phyloP scores from a whole-genome alignment of 2,329 filamentous ascomycete genomes.

The Fusarium burgessii region DNA sequence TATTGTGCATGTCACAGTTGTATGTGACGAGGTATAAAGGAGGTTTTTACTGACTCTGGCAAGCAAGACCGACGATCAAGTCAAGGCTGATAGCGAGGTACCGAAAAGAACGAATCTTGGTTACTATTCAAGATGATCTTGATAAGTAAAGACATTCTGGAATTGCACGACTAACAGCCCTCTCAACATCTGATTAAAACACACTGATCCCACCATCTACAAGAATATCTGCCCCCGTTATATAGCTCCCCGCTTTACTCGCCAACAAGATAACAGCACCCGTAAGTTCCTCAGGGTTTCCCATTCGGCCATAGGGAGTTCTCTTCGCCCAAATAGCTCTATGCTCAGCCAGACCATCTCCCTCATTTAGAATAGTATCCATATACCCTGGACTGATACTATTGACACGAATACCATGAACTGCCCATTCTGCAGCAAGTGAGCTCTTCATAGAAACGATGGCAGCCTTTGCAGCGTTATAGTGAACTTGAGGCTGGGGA shows the following conservation, averaged over 20 bases:
- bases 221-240: conserved; percentile 16
- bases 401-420: conserved; percentile 11
- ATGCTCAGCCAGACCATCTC: conserved; percentile 17
- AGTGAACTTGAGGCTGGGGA: conserved; percentile 77
- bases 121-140: no score
- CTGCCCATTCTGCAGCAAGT: conserved; percentile 16
- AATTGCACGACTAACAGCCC: no score
- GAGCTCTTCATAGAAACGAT: conserved; percentile 20
- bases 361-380: conserved; percentile 23
- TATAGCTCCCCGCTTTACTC: conserved; percentile 25
- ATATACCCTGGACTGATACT: conserved; percentile 27
- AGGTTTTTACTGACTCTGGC: no score
- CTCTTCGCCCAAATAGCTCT: conserved; percentile 12
- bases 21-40: no score
- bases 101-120: no score
- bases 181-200: background rate
- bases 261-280: conserved; percentile 14
- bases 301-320: conserved; percentile 20
- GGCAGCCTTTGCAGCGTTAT: conserved; percentile 65
- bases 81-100: no score
- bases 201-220: conserved; percentile 23
- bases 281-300: conserved; percentile 14
- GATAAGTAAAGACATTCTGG: no score
- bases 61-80: no score
- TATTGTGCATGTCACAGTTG: no score